A percentile compares a stretch with the other conserved stretches of the same genome.
These are phyloP conservation scores for Hypomontagnella monticulosa DNA, from an alignment of 495 filamentous ascomycete species.

Conservation along the genomic window DNA sequence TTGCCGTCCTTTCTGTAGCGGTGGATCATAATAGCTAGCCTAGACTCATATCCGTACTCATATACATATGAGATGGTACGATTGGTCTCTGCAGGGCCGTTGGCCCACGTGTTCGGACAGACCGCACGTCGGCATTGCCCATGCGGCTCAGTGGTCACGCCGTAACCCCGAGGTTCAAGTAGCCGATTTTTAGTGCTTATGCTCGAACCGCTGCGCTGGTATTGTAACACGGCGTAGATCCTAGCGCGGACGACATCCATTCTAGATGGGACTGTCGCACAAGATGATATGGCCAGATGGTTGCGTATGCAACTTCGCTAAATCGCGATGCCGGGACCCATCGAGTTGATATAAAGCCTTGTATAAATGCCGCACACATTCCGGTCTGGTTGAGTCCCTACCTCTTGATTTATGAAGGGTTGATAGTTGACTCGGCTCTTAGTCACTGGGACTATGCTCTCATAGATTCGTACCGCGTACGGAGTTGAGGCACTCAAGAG, in stretches of 20 bases:
- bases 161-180: conserved; percentile 10
- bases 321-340: background rate
- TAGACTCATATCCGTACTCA: conserved; percentile 14
- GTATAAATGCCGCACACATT: background rate
- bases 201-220: background rate
- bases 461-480: background rate
- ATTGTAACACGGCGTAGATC: conserved; percentile 29
- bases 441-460: background rate
- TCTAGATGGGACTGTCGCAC: conserved; percentile 41
- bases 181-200: conserved; percentile 33
- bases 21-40: conserved; percentile 8
- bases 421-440: background rate
- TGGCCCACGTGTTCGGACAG: conserved; percentile 23
- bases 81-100: conserved; percentile 9
- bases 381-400: background rate
- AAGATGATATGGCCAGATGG: conserved; percentile 9
- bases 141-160: conserved; percentile 23
- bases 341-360: conserved; percentile 21
- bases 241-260: conserved; percentile 13
- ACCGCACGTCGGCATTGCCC: conserved; percentile 2
- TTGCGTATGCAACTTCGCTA: background rate
- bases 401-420: background rate
- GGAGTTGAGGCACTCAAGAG: background rate
- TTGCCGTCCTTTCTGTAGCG: background rate
- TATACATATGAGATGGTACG: background rate